These are phyloP conservation scores for Gryganskiella cystojenkinii DNA, from an alignment of 192 early-diverging fungal genomes.

Conservation along the genomic window DNA sequence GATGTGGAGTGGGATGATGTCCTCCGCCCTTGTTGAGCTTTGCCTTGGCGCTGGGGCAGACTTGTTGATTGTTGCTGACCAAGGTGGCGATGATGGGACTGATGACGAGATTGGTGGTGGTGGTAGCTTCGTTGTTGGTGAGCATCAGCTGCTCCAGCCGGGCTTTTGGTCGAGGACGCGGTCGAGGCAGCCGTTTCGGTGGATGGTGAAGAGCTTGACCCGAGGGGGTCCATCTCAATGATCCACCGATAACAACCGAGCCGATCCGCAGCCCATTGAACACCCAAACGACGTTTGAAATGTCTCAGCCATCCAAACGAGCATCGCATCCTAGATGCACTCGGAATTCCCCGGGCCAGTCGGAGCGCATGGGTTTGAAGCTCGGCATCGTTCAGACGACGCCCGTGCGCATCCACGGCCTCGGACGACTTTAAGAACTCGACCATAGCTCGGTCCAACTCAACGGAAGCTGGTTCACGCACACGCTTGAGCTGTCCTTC, in stretches of 20 bases:
- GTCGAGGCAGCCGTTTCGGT: background rate
- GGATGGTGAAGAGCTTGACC: background rate
- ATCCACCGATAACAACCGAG: constrained; percentile 32
- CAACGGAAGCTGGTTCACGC: constrained; percentile 51
- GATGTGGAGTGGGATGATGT: constrained; percentile 4
- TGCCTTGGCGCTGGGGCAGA: constrained; percentile 17
- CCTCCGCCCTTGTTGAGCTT: constrained; percentile 11
- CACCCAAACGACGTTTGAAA: constrained; percentile 47
- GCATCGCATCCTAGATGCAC: constrained; percentile 40
- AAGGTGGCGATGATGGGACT: constrained; percentile 7
- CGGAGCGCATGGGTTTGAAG: constrained; percentile 42
- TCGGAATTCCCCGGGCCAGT: constrained; percentile 32
- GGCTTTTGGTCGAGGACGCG: background rate
- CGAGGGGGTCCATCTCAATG: constrained; percentile 37
- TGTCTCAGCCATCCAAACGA: constrained; percentile 52
- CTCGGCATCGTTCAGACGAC: constrained; percentile 47
- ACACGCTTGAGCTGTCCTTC: constrained; percentile 52
- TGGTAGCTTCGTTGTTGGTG: background rate
- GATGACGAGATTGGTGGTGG: constrained; percentile 1
- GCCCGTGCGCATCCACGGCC: constrained; percentile 43
- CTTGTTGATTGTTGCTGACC: constrained; percentile 4
- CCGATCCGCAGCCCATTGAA: constrained; percentile 41
- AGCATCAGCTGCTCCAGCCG: background rate
- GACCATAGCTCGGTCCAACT: constrained; percentile 51
- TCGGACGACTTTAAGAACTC: constrained; percentile 41